Conservation (phyloP, 1,284 basidiomycete genomes). For the Ustilago cynodontis region DNA sequence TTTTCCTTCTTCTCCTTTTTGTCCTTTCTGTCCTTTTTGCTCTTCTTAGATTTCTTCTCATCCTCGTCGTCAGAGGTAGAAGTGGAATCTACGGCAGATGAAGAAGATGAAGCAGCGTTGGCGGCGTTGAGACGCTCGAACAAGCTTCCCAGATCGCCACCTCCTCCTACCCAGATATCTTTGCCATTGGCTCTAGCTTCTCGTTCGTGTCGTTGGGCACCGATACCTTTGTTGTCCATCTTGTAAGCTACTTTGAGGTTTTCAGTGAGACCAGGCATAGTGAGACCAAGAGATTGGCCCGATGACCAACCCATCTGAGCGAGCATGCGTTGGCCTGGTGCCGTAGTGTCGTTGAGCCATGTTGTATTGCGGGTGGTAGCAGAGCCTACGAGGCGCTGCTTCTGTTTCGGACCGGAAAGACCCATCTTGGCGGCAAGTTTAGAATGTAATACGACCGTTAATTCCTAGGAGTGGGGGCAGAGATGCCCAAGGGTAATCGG, state of each 20-base stretch:
- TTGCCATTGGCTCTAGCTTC: slow-evolving; percentile 62
- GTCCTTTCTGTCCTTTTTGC: slow-evolving; percentile 38
- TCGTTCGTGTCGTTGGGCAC: slow-evolving; percentile 62
- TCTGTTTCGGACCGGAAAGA: slow-evolving; percentile 62
- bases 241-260: slow-evolving; percentile 66
- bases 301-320: slow-evolving; percentile 68
- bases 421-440: slow-evolving; percentile 52
- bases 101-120: slow-evolving; percentile 41
- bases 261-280: slow-evolving; percentile 57
- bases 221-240: slow-evolving; percentile 69
- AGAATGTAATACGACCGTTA: too few relatives aligned
- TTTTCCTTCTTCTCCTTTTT: slow-evolving; percentile 30
- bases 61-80: slow-evolving; percentile 14
- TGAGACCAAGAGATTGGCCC: slow-evolving; percentile 63
- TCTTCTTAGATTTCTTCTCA: slow-evolving; percentile 30
- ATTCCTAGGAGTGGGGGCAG: too few relatives aligned
- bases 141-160: slow-evolving; percentile 64
- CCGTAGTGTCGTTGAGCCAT: slow-evolving; percentile 64
- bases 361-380: slow-evolving; percentile 60
- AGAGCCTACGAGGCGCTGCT: slow-evolving; percentile 66
- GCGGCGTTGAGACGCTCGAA: slow-evolving; percentile 68
- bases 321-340: slow-evolving; percentile 68
- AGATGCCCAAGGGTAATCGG: too few relatives aligned
- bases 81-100: slow-evolving; percentile 30
- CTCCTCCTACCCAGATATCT: slow-evolving; percentile 66